These are phyloP conservation scores for Aspergillus caelatus DNA, from an alignment of 2,329 filamentous ascomycete genomes.

Conservation along the genomic window DNA sequence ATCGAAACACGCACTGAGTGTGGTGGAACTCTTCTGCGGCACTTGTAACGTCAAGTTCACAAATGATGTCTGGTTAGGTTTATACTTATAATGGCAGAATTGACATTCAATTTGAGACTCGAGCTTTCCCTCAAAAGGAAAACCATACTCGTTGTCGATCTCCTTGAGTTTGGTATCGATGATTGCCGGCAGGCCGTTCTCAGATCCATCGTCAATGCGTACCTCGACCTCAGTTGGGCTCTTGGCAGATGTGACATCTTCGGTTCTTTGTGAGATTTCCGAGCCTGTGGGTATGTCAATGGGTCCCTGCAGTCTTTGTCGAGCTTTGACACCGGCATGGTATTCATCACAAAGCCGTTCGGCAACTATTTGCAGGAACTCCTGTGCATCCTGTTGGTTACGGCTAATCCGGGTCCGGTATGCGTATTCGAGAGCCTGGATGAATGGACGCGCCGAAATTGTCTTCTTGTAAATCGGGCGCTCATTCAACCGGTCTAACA, in stretches of 20 bases:
- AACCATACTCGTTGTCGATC: conserved; percentile 57
- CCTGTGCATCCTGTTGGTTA: conserved; percentile 96
- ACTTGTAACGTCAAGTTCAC: conserved; percentile 92
- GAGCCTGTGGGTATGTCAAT: conserved; percentile 24
- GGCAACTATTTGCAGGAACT: conserved; percentile 91
- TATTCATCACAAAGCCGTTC: conserved; percentile 95
- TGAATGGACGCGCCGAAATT: conserved; percentile 83
- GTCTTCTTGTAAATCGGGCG: conserved; percentile 91
- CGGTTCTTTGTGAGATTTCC: conserved; percentile 12
- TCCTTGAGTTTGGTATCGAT: conserved; percentile 42
- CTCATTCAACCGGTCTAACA: conserved; percentile 90
- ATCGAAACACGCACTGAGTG: conserved; percentile 86
- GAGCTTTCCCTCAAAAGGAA: conserved; percentile 87
- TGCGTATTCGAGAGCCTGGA: conserved; percentile 78
- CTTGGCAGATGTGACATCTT: conserved; percentile 20
- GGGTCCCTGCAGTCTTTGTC: conserved; percentile 46
- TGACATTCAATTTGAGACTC: conserved; percentile 96
- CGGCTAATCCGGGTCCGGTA: conserved; percentile 90
- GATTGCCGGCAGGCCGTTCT: conserved; percentile 36
- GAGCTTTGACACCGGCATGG: conserved; percentile 76
- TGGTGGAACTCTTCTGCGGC: conserved; percentile 77
- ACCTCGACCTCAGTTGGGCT: conserved; percentile 36
- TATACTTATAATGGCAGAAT: conserved; percentile 86
- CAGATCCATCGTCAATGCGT: conserved; percentile 39
- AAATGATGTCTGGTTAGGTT: conserved; percentile 79